phyloP scores from a whole-genome alignment of 2,329 filamentous ascomycete genomes.

The Alternaria ventricosa region DNA sequence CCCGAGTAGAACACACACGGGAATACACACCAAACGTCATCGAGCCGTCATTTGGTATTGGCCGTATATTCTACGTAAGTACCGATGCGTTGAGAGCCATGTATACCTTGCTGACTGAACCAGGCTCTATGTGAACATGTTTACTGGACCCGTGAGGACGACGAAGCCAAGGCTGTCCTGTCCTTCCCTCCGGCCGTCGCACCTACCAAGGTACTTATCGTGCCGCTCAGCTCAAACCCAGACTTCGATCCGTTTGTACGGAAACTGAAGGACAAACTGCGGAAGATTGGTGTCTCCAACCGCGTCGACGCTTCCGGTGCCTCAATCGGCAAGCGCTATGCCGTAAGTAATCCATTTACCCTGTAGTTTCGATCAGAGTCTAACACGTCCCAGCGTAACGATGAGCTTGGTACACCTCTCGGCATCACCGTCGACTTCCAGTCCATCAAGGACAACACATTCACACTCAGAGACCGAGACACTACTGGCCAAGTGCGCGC shows the following conservation, averaged over 20 bases:
- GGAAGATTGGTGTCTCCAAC: slow-evolving; percentile 78
- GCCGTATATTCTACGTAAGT: slow-evolving; percentile 80
- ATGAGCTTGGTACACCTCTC: slow-evolving; percentile 92
- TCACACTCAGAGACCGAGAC: slow-evolving; percentile 87
- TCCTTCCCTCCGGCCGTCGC: slow-evolving; percentile 80
- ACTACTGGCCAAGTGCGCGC: slow-evolving; percentile 89
- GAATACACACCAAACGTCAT: slow-evolving; percentile 97
- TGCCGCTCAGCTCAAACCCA: slow-evolving; percentile 81
- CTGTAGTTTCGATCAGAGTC: not conserved
- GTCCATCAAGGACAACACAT: slow-evolving; percentile 82
- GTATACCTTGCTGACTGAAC: slow-evolving; percentile 47
- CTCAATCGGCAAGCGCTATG: slow-evolving; percentile 87
- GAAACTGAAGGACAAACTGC: slow-evolving; percentile 76
- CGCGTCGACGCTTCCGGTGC: slow-evolving; percentile 89
- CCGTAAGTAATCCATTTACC: slow-evolving; percentile 45
- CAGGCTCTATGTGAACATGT: slow-evolving; percentile 92
- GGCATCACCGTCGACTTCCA: slow-evolving; percentile 97
- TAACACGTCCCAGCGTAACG: slow-evolving; percentile 68
- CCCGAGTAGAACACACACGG: slow-evolving; percentile 79
- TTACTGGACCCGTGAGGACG: slow-evolving; percentile 88
- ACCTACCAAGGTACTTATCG: slow-evolving; percentile 94
- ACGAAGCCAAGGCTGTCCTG: slow-evolving; percentile 81
- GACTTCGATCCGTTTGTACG: slow-evolving; percentile 81
- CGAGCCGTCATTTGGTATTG: slow-evolving; percentile 97
- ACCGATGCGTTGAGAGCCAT: not conserved